Evolutionary conservation across 345 rosid species (phyloP), one percentile per base, ranked within the genome.

Genomic region (Populus nigra): DNA sequence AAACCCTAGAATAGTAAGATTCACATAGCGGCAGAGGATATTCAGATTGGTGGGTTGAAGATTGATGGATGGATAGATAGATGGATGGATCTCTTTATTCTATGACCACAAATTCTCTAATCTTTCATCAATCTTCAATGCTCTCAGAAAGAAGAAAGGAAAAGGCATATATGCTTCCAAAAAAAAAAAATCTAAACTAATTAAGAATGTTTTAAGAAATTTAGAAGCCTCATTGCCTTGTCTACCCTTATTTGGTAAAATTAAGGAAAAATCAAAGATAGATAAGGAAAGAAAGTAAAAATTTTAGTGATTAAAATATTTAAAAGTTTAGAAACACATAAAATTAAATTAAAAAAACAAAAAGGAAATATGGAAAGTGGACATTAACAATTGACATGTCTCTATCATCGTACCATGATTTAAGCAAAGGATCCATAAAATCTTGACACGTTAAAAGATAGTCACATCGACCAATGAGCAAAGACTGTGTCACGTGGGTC

Each of bases 361-460:
- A 12, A 38, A 27, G n/a, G n/a, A 7, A 31, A 33, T 12, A n/a
- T 17, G 12, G 31, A 43, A 33, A 1, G 12, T 10, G 10, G 15
- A 10, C 12, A 43, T 13, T 22, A 8, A 67, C 5, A 25, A 2
- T 17, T 9, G 16, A 20, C 35, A 31, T 74, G 75, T 68, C 80
- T 23, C 65, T 68, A 69, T 73, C 78, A 84, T 83, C 77, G 85
- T 85, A 83, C 88, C 27, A 69, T 20, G 72, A 71, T n/a, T 62
- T 80, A 77, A 67, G 39, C 41, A 39, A 67, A 1, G 3, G 31
- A 45, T 81, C 65, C 68, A 76, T 78, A 5, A 27, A 6, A 20
- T 13, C 1, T 5, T 0, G 78, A 69, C 84, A 80, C 7, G 71
- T 15, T 12, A 71, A 7, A 1, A 15, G 47, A 8, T 25, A 23